Evolutionary conservation across 2,329 filamentous ascomycete genomes (phyloP), one percentile per base, ranked within the genome.

Genomic region (Trichocomaceae sp.): DNA sequence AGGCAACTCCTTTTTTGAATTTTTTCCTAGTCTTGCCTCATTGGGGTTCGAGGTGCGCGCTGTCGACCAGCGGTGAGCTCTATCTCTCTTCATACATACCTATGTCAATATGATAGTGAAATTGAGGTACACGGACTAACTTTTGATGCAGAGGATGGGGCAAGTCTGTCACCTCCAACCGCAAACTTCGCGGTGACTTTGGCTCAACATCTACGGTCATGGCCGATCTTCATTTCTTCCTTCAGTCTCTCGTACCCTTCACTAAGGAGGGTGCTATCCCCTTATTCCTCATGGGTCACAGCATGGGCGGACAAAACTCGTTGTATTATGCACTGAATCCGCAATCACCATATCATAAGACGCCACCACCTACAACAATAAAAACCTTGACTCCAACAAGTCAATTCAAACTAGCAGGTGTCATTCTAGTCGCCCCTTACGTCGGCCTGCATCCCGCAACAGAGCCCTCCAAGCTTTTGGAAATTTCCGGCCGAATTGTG

Each of bases 281-380:
- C 35, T 56, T 95, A 15, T 96, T 96, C 72, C 79, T 96, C 19
- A 83, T 93, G 76, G 91, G 91, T 52, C 90, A 96, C 72, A 90
- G 86, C 20, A 96, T 96, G 89, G 91, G 91, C 60, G 91, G 91
- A 57, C 88, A 84, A 22, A 81, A 95, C 71, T 81, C 84, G 5
- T 74, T 95, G 8, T 83, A 82, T 44, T 85, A 82, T 62, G 75
- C 66, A 13, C 62, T 72, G n/a, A 60, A 66, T n/a, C 66, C 63
- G 22, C 59, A 59, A n/a, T 65, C 61, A 13, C 64, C 61, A 20
- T 68, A 61, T 59, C 26, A 37, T 33, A 49, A 20, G 19, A 46
- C n/a, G 47, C n/a, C 33, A 46, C n/a, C n/a, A n/a, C n/a, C n/a
- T n/a, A n/a, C n/a, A n/a, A 44, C 3, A 41, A 17, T 17, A 73